A percentile compares a stretch with the other conserved stretches of the same genome.
Evolutionary conservation across 345 rosid species (phyloP).

Genomic region (Ailanthus altissimus): DNA sequence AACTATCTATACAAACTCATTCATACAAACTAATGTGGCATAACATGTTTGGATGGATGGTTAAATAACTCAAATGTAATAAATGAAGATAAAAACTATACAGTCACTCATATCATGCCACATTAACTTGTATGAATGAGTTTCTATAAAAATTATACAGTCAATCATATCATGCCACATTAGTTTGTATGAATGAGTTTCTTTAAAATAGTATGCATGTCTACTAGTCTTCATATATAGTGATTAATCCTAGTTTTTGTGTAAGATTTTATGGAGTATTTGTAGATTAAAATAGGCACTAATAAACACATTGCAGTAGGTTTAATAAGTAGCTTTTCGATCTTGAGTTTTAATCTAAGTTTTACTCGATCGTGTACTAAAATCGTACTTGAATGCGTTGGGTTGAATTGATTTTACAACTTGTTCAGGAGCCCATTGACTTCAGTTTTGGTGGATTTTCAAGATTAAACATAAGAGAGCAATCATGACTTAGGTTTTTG

Average conservation of each 20-base stretch:
- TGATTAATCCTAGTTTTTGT: background rate
- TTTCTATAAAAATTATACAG: too few species aligned
- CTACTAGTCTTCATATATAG: too few species aligned
- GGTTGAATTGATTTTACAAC: background rate
- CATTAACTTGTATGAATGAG: too few species aligned
- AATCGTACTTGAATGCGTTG: background rate
- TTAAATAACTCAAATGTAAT: too few species aligned
- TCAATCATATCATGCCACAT: too few species aligned
- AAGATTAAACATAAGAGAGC: background rate
- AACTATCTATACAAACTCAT: too few species aligned
- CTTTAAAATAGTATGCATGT: too few species aligned
- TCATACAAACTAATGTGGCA: too few species aligned
- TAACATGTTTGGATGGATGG: too few species aligned
- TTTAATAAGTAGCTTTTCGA: background rate
- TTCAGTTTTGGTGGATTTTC: background rate
- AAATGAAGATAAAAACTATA: too few species aligned
- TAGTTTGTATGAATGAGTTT: too few species aligned
- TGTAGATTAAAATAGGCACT: background rate
- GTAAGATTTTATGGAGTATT: background rate
- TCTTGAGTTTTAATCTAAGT: background rate
- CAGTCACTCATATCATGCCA: too few species aligned
- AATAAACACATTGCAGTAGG: background rate
- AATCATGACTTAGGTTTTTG: slow-evolving; percentile 1
- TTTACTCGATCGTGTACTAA: background rate
- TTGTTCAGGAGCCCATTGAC: background rate